These are phyloP conservation scores for Globisporangium apiculatum DNA, from an alignment of 352 stramenopile genomes.

Conservation along the genomic window DNA sequence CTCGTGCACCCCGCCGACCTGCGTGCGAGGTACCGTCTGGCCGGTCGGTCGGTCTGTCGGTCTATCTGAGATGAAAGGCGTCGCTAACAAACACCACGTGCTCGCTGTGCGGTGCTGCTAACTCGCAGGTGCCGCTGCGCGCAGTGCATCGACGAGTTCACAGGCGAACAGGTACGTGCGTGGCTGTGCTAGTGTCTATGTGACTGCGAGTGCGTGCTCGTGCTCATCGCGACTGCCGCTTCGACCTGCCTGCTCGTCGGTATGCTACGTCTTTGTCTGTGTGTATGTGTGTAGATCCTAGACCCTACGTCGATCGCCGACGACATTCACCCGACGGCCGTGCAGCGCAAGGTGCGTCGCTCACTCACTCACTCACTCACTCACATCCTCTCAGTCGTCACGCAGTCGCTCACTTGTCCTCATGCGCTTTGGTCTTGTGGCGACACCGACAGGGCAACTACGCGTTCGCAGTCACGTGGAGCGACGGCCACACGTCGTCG, in stretches of 20 bases:
- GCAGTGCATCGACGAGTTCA: conserved; percentile 86
- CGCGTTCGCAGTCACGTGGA: conserved; percentile 96
- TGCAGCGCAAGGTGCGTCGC: conserved; percentile 67
- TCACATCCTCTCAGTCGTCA: too few relatives aligned
- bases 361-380: too few relatives aligned
- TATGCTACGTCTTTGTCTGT: conserved; percentile 1
- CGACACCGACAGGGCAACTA: conserved; percentile 91
- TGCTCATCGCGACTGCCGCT: background rate
- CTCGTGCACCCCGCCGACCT: conserved; percentile 70
- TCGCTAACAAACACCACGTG: too few relatives aligned
- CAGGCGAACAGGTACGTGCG: conserved; percentile 55
- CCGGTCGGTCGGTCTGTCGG: background rate
- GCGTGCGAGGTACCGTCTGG: conserved; percentile 37
- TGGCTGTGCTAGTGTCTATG: background rate
- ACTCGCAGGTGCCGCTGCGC: conserved; percentile 64
- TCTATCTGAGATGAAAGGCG: background rate
- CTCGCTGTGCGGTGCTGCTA: too few relatives aligned
- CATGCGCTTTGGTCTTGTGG: too few relatives aligned
- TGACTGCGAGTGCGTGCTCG: background rate
- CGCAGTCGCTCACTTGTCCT: too few relatives aligned
- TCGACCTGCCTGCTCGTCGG: too few relatives aligned
- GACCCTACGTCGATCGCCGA: conserved; percentile 62
- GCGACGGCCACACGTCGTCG: conserved; percentile 93
- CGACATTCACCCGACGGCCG: conserved; percentile 71
- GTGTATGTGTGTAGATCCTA: conserved; percentile 46